Conservation (phyloP, 306 rosid species). For the Quercus aquifolioides region DNA sequence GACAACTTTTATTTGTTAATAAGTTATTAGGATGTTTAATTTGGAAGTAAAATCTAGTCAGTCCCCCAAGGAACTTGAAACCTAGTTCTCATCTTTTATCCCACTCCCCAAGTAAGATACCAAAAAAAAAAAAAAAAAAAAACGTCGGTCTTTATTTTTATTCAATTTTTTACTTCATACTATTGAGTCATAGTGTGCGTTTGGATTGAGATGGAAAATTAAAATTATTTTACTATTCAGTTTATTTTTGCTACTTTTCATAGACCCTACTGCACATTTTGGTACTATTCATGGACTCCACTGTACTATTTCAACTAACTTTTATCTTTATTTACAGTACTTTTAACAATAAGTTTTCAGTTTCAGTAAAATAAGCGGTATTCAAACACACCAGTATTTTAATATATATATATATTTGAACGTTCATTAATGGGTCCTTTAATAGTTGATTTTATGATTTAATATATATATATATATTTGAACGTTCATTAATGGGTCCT, state of each 20-base stretch:
- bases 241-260: too few relatives aligned
- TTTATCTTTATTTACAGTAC: too few relatives aligned
- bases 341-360: too few relatives aligned
- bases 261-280: rapidly evolving
- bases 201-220: too few relatives aligned
- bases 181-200: neutral
- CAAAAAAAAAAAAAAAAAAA: neutral
- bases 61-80: neutral
- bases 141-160: neutral
- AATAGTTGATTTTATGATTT: too few relatives aligned
- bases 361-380: too few relatives aligned
- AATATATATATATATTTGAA: neutral
- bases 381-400: too few relatives aligned
- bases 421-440: neutral
- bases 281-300: rapidly evolving
- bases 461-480: neutral
- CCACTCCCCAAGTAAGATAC: neutral
- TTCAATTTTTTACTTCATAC: neutral
- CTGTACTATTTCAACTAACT: too few relatives aligned
- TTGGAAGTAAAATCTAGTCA: neutral
- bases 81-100: neutral
- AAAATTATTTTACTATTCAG: too few relatives aligned
- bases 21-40: neutral
- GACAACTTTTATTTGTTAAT: neutral
- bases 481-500: neutral